Conservation (phyloP, 176 grass and related monocot species). For the Juncus effusus region DNA sequence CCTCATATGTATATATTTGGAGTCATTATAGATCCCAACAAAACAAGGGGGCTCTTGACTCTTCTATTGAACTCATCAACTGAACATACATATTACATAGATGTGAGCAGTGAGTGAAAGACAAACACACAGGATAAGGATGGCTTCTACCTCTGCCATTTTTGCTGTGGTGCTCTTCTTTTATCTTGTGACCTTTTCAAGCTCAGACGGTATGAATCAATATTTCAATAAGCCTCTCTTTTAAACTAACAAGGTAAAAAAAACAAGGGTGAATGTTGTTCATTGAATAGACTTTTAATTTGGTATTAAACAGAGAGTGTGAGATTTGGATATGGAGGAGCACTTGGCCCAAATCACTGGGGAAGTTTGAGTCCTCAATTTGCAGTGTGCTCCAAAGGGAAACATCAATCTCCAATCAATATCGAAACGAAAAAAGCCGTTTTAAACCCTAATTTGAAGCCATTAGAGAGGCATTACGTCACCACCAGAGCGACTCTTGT, state of each 20-base stretch:
- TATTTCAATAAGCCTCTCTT: not conserved
- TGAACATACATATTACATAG: not conserved
- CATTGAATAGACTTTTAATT: not conserved
- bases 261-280: not conserved
- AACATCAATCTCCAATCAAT: constrained; percentile 62
- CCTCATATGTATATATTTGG: no score
- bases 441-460: constrained; percentile 37
- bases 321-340: constrained; percentile 56
- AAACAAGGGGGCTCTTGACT: not conserved
- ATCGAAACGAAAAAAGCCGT: constrained; percentile 40
- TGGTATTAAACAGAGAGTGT: constrained; percentile 26
- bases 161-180: constrained; percentile 6
- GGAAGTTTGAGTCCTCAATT: constrained; percentile 55
- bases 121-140: not conserved
- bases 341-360: constrained; percentile 56
- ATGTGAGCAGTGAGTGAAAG: not conserved
- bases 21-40: no score
- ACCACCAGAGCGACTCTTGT: constrained; percentile 50
- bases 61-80: not conserved
- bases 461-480: constrained; percentile 57
- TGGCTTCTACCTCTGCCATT: constrained; percentile 6
- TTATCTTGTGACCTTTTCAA: constrained; percentile 18
- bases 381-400: constrained; percentile 61
- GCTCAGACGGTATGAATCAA: constrained; percentile 7
- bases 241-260: not conserved